Percentiles rank a stretch among this genome's conserved stretches.
Conservation (phyloP, 179 eudicot genomes). For the Dionaea muscipula region DNA sequence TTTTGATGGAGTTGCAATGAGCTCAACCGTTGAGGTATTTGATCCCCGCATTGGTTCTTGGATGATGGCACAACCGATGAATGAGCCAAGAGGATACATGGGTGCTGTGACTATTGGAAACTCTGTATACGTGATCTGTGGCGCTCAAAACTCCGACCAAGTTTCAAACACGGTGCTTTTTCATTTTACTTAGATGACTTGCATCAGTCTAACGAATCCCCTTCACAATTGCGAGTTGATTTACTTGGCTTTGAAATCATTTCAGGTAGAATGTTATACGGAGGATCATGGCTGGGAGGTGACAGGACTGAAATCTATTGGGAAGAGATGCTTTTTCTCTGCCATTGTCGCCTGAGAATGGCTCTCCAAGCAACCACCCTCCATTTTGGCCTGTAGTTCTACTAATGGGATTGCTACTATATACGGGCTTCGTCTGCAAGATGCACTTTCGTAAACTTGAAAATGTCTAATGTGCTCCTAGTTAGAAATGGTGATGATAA, state of each 20-base stretch:
- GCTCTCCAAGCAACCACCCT: no score
- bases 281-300: constrained; percentile 59
- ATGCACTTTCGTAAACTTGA: no score
- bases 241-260: not conserved
- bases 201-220: not conserved
- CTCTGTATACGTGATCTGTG: constrained; percentile 47
- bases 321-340: constrained; percentile 48
- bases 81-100: constrained; percentile 34
- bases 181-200: not conserved
- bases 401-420: no score
- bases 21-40: constrained; percentile 45
- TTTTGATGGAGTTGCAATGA: constrained; percentile 41
- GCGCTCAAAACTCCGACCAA: constrained; percentile 21
- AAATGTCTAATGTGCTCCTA: no score
- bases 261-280: constrained; percentile 51
- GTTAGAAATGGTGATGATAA: no score
- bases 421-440: no score
- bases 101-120: constrained; percentile 38
- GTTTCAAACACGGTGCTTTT: constrained; percentile 34
- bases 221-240: not conserved
- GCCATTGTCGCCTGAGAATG: constrained; percentile 30
- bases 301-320: constrained; percentile 25
- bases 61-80: constrained; percentile 52
- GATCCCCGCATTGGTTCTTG: constrained; percentile 61
- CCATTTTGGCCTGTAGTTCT: no score